Evolutionary conservation across 768 basidiomycete species (phyloP).

Genomic region (Trametes villosa): DNA sequence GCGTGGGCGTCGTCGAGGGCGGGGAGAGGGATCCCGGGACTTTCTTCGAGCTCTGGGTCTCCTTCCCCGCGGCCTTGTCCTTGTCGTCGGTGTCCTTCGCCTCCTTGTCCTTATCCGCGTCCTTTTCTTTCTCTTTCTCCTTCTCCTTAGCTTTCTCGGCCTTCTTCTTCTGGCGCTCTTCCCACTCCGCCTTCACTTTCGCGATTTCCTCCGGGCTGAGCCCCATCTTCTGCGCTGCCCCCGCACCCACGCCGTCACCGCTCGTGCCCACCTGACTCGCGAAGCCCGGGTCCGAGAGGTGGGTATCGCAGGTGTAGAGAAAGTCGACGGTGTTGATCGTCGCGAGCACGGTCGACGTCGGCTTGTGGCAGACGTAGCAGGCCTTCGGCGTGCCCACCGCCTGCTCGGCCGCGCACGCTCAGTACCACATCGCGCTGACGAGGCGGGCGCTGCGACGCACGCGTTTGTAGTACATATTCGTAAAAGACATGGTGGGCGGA

Average conservation of each 20-base stretch:
- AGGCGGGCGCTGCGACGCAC: constrained; percentile 47
- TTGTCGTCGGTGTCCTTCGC: constrained; percentile 35
- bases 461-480: constrained; percentile 89
- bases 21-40: constrained; percentile 37
- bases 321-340: constrained; percentile 86
- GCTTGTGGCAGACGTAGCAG: constrained; percentile 80
- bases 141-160: constrained; percentile 57
- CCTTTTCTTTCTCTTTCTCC: constrained; percentile 48
- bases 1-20: constrained; percentile 30
- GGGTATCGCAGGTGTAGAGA: constrained; percentile 80
- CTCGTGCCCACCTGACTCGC: constrained; percentile 53
- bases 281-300: constrained; percentile 82
- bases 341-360: constrained; percentile 83
- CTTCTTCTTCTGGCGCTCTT: constrained; percentile 68
- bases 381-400: constrained; percentile 76
- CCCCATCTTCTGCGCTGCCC: constrained; percentile 42
- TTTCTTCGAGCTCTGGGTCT: constrained; percentile 27
- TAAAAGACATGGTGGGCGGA: constrained; percentile 60
- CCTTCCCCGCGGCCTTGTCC: constrained; percentile 21
- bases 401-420: constrained; percentile 48
- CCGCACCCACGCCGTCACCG: constrained; percentile 35
- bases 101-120: constrained; percentile 44
- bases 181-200: constrained; percentile 81
- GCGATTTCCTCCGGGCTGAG: constrained; percentile 73
- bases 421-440: constrained; percentile 4